These are phyloP conservation scores for Sphagnurus paluster DNA, from an alignment of 1,284 basidiomycete species.

Conservation along the genomic window DNA sequence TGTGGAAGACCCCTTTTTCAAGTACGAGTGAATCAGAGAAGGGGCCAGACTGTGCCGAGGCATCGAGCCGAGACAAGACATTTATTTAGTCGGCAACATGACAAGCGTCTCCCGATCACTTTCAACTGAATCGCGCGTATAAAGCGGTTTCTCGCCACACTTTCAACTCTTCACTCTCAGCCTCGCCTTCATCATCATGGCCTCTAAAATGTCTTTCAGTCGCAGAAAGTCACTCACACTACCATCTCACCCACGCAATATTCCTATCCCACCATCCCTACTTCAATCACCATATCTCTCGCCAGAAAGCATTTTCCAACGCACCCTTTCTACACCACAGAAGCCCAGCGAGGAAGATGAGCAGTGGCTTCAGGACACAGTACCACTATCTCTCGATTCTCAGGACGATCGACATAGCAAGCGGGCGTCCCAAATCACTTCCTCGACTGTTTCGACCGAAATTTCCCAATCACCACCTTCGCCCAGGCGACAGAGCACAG, in stretches of 20 bases:
- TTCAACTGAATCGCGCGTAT: constrained; percentile 1
- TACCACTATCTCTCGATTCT: constrained; percentile 36
- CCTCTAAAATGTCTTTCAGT: constrained; percentile 10
- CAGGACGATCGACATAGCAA: constrained; percentile 9
- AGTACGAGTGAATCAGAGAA: not conserved
- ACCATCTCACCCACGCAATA: constrained; percentile 28
- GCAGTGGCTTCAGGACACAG: constrained; percentile 61
- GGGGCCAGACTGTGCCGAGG: constrained; percentile 5
- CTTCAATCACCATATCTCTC: constrained; percentile 53
- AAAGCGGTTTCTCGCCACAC: not conserved
- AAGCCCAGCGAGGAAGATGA: constrained; percentile 51
- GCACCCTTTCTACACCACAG: constrained; percentile 29
- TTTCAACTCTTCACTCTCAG: not conserved
- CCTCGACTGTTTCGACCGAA: constrained; percentile 3
- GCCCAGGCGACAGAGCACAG: constrained; percentile 5
- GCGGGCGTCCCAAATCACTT: constrained; percentile 3
- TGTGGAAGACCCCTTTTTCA: not conserved
- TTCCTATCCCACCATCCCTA: constrained; percentile 59
- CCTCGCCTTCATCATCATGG: constrained; percentile 9
- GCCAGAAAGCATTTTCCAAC: constrained; percentile 47
- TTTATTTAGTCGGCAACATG: constrained; percentile 3
- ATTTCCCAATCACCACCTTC: not conserved
- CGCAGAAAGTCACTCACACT: constrained; percentile 27
- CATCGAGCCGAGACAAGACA: constrained; percentile 20
- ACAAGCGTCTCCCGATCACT: constrained; percentile 4